These are phyloP conservation scores for Quercus alba DNA, from an alignment of 306 rosid genomes.

Conservation along the genomic window DNA sequence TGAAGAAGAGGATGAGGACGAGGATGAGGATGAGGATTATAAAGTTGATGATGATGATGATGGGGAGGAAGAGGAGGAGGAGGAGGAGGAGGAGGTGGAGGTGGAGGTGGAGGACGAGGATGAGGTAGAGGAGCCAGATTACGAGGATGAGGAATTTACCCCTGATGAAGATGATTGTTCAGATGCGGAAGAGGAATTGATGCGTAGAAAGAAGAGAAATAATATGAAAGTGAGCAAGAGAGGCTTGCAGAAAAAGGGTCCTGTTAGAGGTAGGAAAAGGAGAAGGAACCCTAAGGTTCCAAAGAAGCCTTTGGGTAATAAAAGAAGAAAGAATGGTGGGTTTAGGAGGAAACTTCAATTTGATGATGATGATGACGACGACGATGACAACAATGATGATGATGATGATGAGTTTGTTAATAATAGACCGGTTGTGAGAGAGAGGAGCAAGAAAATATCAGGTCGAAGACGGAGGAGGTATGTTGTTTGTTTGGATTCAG, in stretches of 20 bases:
- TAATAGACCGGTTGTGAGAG: conserved; percentile 24
- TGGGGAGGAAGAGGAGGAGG: conserved; percentile 25
- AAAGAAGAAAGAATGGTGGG: conserved; percentile 44
- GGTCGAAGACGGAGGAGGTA: conserved; percentile 39
- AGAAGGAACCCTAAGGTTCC: conserved; percentile 45
- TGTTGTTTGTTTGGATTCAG: conserved; percentile 46
- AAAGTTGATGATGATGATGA: conserved; percentile 31
- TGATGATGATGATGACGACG: conserved; percentile 25
- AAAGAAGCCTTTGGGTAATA: conserved; percentile 62
- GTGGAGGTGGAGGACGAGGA: conserved; percentile 20
- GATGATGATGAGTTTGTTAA: conserved; percentile 44
- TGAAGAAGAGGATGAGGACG: conserved; percentile 12
- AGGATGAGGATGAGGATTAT: conserved; percentile 31
- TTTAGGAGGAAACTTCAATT: conserved; percentile 32
- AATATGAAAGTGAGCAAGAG: conserved; percentile 39
- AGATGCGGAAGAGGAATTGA: conserved; percentile 53
- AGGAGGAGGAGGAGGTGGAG: background rate
- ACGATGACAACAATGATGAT: conserved; percentile 8
- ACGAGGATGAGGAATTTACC: conserved; percentile 68
- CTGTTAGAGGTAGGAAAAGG: conserved; percentile 41
- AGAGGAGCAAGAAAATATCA: conserved; percentile 29
- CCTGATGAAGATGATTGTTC: conserved; percentile 73
- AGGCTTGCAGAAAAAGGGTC: conserved; percentile 40
- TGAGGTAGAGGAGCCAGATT: conserved; percentile 20
- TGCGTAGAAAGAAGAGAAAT: conserved; percentile 46